phyloP scores from a whole-genome alignment of 306 rosid genomes.

The Prosopis cineraria region DNA sequence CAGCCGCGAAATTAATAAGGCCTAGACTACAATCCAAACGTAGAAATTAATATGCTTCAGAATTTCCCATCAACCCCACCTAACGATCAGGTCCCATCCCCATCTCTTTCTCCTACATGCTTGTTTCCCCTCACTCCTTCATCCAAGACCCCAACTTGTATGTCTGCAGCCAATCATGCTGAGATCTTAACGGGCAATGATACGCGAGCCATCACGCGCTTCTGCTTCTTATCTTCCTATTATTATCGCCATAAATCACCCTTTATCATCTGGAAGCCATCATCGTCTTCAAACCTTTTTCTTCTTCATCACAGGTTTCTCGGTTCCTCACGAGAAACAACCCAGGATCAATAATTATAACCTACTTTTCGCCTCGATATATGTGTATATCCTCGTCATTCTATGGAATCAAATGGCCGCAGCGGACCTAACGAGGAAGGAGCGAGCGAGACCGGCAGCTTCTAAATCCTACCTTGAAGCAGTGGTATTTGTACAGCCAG shows the following conservation, averaged over 20 bases:
- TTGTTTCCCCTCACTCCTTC: not conserved
- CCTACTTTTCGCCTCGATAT: constrained; percentile 1
- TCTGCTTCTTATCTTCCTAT: not conserved
- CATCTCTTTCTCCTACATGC: not conserved
- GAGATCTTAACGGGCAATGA: not conserved
- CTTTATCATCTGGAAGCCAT: not conserved
- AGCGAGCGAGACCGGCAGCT: not conserved
- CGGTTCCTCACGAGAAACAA: not conserved
- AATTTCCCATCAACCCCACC: constrained; percentile 25
- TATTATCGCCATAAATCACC: not conserved
- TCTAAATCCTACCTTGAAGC: not conserved
- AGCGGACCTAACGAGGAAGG: not conserved
- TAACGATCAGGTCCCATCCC: constrained; percentile 6
- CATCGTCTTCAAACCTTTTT: not conserved
- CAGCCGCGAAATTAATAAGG: constrained; percentile 2
- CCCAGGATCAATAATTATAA: not conserved
- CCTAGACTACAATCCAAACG: not conserved
- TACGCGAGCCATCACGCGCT: constrained; percentile 4
- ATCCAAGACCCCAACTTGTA: not conserved
- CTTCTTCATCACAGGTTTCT: not conserved
- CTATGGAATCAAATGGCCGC: not conserved
- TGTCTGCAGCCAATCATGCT: not conserved
- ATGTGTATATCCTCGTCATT: not conserved
- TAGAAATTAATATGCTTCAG: not conserved
- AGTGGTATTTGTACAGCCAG: constrained; percentile 1